Evolutionary conservation across 371 early-diverging fungal species (phyloP), one percentile per base, ranked within the genome.

Genomic region (Mortierella polycephala): DNA sequence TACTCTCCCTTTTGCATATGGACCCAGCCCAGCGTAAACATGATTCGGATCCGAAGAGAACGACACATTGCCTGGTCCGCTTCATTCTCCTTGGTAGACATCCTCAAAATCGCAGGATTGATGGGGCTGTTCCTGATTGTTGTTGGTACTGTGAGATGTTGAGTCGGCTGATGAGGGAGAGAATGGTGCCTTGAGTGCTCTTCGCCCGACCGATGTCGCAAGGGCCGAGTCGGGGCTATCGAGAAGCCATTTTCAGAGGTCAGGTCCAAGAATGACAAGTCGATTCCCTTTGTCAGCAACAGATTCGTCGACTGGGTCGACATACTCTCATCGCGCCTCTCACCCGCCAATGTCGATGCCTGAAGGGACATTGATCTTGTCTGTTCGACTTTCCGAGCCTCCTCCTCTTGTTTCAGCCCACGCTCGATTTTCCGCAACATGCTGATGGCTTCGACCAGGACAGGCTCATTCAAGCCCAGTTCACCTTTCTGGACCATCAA

Each of bases 1-100:
- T 68, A 76, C 57, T 76, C 72, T 37, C 68, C 68, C 57, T 63
- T 67, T n/a, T 67, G 66, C 23, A 71, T 68, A 52, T 76, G 77
- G 6, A 71, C 77, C 77, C 77, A 76, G 14, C 77, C 77, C n/a
- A 76, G 56, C 9, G 71, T 76, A 46, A 57, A 76, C 77, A 76
- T 67, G 65, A 68, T 46, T 41, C 77, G 60, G 39, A 76, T 76
- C 18, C 77, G 71, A 20, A 76, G 66, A 2, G 77, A 67, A 16
- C 77, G 64, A 12, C 65, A 71, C 50, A 67, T 30, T 16, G 61
- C 30, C 50, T 54, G 60, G 42, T 76, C 77, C 16, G 46, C n/a
- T 18, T 63, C 69, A 21, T 60, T 67, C 23, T 71, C 64, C 16
- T 46, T 57, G 4, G 54, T 49, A 10, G 71, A 37, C 20, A 71